These are phyloP conservation scores for Phytophthora citrophthora DNA, from an alignment of 352 stramenopile genomes.

Conservation along the genomic window DNA sequence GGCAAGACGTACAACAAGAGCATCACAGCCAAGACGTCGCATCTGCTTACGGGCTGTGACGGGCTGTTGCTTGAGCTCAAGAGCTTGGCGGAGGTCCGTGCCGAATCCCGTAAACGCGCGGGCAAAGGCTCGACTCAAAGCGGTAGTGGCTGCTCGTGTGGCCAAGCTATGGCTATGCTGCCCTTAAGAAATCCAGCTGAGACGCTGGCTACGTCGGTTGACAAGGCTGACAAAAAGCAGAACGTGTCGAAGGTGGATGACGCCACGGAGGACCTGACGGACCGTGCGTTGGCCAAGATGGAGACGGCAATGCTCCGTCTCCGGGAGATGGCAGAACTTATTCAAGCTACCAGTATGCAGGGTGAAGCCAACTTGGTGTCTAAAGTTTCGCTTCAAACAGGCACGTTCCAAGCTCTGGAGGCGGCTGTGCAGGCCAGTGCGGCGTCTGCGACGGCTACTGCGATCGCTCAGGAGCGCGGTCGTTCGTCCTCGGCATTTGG, in stretches of 20 bases:
- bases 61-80: conserved; percentile 78
- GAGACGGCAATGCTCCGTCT: conserved; percentile 75
- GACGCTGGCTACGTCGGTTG: conserved; percentile 9
- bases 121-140: conserved; percentile 36
- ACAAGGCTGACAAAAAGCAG: conserved; percentile 15
- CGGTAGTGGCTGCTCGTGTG: conserved; percentile 60
- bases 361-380: conserved; percentile 80
- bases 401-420: conserved; percentile 64
- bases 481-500: conserved; percentile 59
- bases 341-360: conserved; percentile 87
- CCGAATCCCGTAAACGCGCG: conserved; percentile 52
- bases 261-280: conserved; percentile 77
- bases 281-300: conserved; percentile 78
- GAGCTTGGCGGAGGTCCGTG: conserved; percentile 64
- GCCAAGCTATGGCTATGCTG: conserved; percentile 68
- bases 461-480: conserved; percentile 77
- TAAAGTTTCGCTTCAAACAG: conserved; percentile 71
- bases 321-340: conserved; percentile 76
- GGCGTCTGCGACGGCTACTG: conserved; percentile 63
- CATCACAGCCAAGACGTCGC: conserved; percentile 82
- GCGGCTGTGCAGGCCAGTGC: conserved; percentile 68
- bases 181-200: conserved; percentile 40
- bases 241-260: conserved; percentile 47
- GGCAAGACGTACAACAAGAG: conserved; percentile 89
- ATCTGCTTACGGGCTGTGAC: conserved; percentile 80